phyloP scores from a whole-genome alignment of 2,329 filamentous ascomycete species.

The Botryotinia calthae region DNA sequence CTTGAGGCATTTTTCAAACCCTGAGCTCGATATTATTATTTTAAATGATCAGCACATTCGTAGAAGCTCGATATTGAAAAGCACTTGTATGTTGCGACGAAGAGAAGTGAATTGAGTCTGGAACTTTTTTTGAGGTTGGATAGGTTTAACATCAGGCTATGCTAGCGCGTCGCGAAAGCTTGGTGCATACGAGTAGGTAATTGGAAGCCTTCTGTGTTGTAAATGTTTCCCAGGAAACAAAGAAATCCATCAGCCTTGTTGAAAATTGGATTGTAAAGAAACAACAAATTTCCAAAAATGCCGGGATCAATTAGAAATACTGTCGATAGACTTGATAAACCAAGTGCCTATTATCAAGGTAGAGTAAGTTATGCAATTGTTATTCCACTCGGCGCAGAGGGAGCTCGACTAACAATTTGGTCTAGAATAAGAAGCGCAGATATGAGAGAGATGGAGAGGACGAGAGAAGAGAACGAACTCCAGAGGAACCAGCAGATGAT shows the following conservation, averaged over 20 bases:
- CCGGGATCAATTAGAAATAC: slow-evolving; percentile 56
- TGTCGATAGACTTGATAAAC: slow-evolving; percentile 87
- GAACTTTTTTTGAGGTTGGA: slow-evolving; percentile 26
- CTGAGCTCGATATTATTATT: slow-evolving; percentile 25
- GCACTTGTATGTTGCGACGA: slow-evolving; percentile 16
- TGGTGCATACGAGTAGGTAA: background rate
- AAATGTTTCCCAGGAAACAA: slow-evolving; percentile 21
- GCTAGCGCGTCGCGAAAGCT: slow-evolving; percentile 30
- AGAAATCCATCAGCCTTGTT: slow-evolving; percentile 19
- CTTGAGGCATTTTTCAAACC: slow-evolving; percentile 68
- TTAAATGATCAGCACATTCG: slow-evolving; percentile 20
- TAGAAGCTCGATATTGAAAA: slow-evolving; percentile 22
- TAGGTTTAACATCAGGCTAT: slow-evolving; percentile 15
- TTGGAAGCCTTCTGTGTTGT: slow-evolving; percentile 8
- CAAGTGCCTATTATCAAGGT: slow-evolving; percentile 87
- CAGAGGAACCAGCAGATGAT: slow-evolving; percentile 63
- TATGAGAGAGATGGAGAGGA: slow-evolving; percentile 58
- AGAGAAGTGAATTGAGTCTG: slow-evolving; percentile 13
- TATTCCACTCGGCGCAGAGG: slow-evolving; percentile 23
- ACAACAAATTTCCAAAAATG: slow-evolving; percentile 29
- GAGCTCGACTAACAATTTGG: slow-evolving; percentile 33
- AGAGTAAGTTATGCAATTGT: slow-evolving; percentile 56
- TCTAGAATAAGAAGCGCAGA: slow-evolving; percentile 53
- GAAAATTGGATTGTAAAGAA: slow-evolving; percentile 7
- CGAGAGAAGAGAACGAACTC: slow-evolving; percentile 46